Base-by-base conservation (phyloP, 192 early-diverging fungal genomes). In the Coemansia sp. region DNA sequence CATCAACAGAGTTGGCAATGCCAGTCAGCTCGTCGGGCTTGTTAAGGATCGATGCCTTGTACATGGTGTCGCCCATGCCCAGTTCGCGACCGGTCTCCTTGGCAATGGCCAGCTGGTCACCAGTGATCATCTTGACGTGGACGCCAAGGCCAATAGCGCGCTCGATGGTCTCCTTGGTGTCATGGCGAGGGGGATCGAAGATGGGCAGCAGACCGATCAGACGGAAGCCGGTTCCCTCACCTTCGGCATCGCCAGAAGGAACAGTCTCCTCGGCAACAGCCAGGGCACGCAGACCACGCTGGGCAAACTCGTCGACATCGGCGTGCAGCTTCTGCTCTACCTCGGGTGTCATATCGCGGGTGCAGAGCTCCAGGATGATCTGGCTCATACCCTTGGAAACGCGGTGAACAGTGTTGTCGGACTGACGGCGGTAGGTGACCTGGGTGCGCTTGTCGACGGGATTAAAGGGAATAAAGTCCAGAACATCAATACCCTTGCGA, bases 81-180 rank as follows among this genome's bases (percentile, higher is more conserved):
- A 88, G 81, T 63, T 85, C 81, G 66, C 85, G 77, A 49, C 85
- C 87, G 54, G 85, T 91, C 83, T 92, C 94, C 87, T 91, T 94
- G 70, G 89, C 92, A 83, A 93, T 92, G 66, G 90, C 89, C 63
- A 89, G 81, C 80, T 94, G 93, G 82, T 96, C 94, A 71, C 92
- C 94, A 59, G 94, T 96, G 71, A 96, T 92, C 94, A 96, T 96
- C 86, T 94, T 94, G 82, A 96, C 92, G 70, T 89, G 75, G 48
- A 91, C 88, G 76, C 90, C 90, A 38, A 91, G 84, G 57, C 84
- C 85, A 66, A 86, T 84, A 72, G 88, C 88, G 55, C 88, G 88
- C 56, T 88, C 87, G 69, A 91, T 89, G 28, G 90, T 91, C 71
- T 91, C 88, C 83, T 90, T 90, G 72, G 90, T 90, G 71, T 91